Percentiles rank a stretch among this genome's conserved stretches.
phyloP scores from a whole-genome alignment of 352 stramenopile species.

The Phytopythium aichiense region DNA sequence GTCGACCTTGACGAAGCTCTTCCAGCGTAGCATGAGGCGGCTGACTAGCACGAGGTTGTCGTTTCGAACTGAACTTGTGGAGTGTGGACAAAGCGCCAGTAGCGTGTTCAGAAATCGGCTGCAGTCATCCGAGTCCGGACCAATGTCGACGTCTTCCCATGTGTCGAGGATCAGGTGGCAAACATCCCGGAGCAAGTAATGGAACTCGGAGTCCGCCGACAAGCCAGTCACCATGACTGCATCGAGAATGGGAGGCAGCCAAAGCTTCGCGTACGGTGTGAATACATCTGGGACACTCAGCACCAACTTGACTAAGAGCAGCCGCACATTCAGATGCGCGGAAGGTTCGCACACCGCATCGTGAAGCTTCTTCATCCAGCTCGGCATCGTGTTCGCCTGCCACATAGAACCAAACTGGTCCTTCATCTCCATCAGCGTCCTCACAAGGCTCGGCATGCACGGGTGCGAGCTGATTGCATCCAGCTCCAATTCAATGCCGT shows the following conservation, averaged over 20 bases:
- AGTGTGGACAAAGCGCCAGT: constrained; percentile 51
- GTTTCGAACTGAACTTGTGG: constrained; percentile 50
- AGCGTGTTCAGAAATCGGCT: constrained; percentile 57
- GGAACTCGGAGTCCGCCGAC: constrained; percentile 43
- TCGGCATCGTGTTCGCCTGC: constrained; percentile 46
- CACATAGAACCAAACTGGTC: constrained; percentile 57
- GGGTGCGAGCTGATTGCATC: constrained; percentile 70
- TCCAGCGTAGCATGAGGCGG: constrained; percentile 55
- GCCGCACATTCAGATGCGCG: constrained; percentile 47
- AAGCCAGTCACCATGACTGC: constrained; percentile 41
- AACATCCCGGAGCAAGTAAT: constrained; percentile 75
- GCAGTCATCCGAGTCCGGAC: constrained; percentile 11
- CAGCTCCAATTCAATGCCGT: constrained; percentile 64
- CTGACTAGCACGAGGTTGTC: constrained; percentile 63
- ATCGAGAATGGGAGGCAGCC: constrained; percentile 53
- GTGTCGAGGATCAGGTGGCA: constrained; percentile 50
- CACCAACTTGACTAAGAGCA: constrained; percentile 73
- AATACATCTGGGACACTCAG: constrained; percentile 66
- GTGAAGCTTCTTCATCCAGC: constrained; percentile 80
- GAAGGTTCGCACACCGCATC: constrained; percentile 36
- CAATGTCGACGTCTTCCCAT: constrained; percentile 38
- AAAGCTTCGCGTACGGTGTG: constrained; percentile 35
- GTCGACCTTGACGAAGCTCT: constrained; percentile 37
- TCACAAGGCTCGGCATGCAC: constrained; percentile 69
- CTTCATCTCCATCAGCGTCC: constrained; percentile 78